Evolutionary conservation across 352 stramenopile species (phyloP), one percentile per base, ranked within the genome.

Genomic region (Globisporangium lucens): DNA sequence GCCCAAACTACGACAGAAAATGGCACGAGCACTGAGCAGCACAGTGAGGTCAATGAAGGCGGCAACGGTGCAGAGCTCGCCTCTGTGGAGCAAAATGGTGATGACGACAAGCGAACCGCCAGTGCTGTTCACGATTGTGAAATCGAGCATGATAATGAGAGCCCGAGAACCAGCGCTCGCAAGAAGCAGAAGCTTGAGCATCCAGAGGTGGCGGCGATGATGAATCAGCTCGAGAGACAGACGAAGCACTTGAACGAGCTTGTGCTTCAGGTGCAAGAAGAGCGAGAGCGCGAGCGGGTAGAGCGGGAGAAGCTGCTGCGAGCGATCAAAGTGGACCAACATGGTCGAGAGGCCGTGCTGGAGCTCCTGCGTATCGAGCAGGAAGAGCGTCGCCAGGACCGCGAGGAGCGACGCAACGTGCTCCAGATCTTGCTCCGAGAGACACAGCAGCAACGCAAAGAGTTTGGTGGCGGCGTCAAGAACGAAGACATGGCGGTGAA

Each of bases 381-480:
- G 35, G 63, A 68, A 8, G 63, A 63, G 41, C 56, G 63, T 15
- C 63, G 53, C 0, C 43, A 36, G 2, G 63, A 68, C 30, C 63
- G 63, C 6, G 53, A 68, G 2, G 55, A 68, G 53, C 55, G 63
- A n/a, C 56, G 55, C 24, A 30, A 68, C n/a, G n/a, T 68, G 46
- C 24, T 68, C 38, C 52, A 68, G 49, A 27, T 68, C 10, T 35
- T 68, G 12, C 27, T 68, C 29, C 55, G 55, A 15, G 63, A 68
- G 33, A 55, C 62, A 5, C 63, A 68, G n/a, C 43, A 68, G 55
- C 55, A 9, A 33, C n/a, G n/a, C 20, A 56, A 56, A 56, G 22
- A 56, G 15, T 20, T 33, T 5, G n/a, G 29, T 20, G 15, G n/a
- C n/a, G 24, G 17, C 7, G 15, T 20, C 4, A 56, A 65, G 59